Evolutionary conservation across 2,329 filamentous ascomycete species (phyloP).

Genomic region (Aspergillus niger): DNA sequence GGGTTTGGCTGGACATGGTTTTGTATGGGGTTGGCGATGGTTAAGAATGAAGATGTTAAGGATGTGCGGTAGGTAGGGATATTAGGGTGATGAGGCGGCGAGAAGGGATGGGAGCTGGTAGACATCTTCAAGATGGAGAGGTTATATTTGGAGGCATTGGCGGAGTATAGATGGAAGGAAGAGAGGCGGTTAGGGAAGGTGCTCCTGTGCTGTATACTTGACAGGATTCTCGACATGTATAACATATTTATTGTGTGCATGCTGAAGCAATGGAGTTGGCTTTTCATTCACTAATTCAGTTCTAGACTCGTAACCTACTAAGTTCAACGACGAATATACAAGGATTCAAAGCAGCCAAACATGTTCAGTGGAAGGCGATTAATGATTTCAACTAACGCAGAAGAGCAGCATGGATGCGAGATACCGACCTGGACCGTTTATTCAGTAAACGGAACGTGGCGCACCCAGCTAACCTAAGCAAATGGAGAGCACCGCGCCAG

Average conservation of each 20-base stretch:
- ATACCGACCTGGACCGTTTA: not conserved
- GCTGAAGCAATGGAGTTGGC: not conserved
- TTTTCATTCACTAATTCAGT: not conserved
- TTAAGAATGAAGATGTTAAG: not conserved
- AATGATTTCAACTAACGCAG: constrained; percentile 27
- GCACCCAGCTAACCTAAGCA: not conserved
- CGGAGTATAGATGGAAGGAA: not conserved
- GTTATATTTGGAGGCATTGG: not conserved
- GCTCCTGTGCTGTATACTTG: not conserved
- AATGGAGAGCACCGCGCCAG: not conserved
- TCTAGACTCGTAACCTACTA: constrained; percentile 10
- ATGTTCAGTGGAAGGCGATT: constrained; percentile 16
- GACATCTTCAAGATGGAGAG: too few species aligned
- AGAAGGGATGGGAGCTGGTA: too few species aligned
- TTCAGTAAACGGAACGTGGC: not conserved
- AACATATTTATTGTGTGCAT: too few species aligned
- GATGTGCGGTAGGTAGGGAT: not conserved
- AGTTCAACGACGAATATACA: constrained; percentile 19
- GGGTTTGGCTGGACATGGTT: not conserved
- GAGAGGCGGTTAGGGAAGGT: not conserved
- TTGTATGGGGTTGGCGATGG: not conserved
- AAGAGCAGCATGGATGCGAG: constrained; percentile 4
- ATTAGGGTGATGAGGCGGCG: not conserved
- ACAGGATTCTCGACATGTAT: not conserved
- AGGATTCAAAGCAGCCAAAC: constrained; percentile 10